Conservation (phyloP, 140 eudicot species). For the Cichorium intybus region DNA sequence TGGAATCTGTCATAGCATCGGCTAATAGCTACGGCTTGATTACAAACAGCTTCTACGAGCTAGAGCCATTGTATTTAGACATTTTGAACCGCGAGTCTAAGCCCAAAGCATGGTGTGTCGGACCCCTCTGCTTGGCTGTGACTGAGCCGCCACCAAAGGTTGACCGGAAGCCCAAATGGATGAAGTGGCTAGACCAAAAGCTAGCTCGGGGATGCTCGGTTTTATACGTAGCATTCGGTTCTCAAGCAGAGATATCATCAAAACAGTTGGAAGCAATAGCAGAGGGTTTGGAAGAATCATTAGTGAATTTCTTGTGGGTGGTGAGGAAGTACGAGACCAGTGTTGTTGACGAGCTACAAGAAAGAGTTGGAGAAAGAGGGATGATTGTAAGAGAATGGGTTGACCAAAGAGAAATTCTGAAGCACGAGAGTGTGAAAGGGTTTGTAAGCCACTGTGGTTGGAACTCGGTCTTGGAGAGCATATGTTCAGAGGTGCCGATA, state of each 20-base stretch:
- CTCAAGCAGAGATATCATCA: constrained; percentile 50
- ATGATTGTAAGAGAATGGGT: constrained; percentile 71
- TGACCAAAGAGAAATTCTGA: constrained; percentile 51
- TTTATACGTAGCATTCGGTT: constrained; percentile 63
- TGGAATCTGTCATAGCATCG: constrained; percentile 22
- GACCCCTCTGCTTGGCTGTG: constrained; percentile 58
- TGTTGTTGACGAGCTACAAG: constrained; percentile 33
- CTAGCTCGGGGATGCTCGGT: constrained; percentile 11
- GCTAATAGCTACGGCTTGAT: constrained; percentile 44
- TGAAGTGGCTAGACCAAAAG: not conserved
- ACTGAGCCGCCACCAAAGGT: not conserved
- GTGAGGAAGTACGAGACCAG: constrained; percentile 32
- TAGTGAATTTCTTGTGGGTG: constrained; percentile 62
- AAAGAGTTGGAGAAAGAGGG: constrained; percentile 50
- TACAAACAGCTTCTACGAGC: constrained; percentile 59
- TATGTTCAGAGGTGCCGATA: constrained; percentile 66
- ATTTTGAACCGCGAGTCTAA: constrained; percentile 9
- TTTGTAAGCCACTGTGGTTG: constrained; percentile 90
- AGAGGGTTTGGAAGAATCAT: constrained; percentile 51
- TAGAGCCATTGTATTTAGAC: constrained; percentile 42
- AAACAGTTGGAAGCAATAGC: constrained; percentile 51
- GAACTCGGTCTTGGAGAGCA: constrained; percentile 74
- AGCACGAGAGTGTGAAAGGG: constrained; percentile 52
- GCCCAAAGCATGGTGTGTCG: constrained; percentile 53
- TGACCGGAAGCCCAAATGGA: constrained; percentile 36